Evolutionary conservation across 805 yeast species (phyloP).

Genomic region (Candida glaebosa): DNA sequence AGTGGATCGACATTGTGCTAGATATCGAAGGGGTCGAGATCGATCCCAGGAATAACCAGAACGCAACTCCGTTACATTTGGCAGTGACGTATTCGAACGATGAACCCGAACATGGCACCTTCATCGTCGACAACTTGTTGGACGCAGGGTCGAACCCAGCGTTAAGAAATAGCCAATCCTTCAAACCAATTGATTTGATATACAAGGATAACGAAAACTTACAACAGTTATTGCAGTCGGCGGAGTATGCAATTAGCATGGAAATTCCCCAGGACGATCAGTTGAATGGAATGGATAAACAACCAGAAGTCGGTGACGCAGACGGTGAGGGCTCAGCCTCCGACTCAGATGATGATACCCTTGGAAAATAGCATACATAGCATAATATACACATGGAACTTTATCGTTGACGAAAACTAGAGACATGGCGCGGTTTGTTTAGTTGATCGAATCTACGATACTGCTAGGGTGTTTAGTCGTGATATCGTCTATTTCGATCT

Average conservation of each 20-base stretch:
- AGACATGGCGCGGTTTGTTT: too few relatives aligned
- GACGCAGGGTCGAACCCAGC: slow-evolving; percentile 90
- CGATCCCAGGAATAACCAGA: slow-evolving; percentile 74
- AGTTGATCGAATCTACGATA: too few relatives aligned
- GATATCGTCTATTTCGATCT: not conserved
- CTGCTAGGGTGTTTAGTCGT: too few relatives aligned
- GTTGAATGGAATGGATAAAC: slow-evolving; percentile 33
- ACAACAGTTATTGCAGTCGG: slow-evolving; percentile 66
- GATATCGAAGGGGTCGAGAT: slow-evolving; percentile 91
- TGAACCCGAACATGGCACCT: slow-evolving; percentile 83
- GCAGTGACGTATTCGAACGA: slow-evolving; percentile 74
- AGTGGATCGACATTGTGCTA: slow-evolving; percentile 72
- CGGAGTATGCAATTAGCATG: slow-evolving; percentile 66
- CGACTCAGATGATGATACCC: slow-evolving; percentile 27
- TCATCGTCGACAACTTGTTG: slow-evolving; percentile 71
- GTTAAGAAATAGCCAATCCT: slow-evolving; percentile 43
- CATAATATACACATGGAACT: slow-evolving; percentile 2
- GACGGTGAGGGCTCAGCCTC: slow-evolving; percentile 33
- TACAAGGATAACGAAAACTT: slow-evolving; percentile 53
- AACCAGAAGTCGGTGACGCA: slow-evolving; percentile 28
- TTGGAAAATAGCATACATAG: slow-evolving; percentile 1
- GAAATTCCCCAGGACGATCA: slow-evolving; percentile 29
- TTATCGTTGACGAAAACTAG: too few relatives aligned
- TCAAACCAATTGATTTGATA: slow-evolving; percentile 73
- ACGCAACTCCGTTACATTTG: slow-evolving; percentile 85